Evolutionary conservation across 208 protist genomes (phyloP).

Genomic region (Naegleria lovaniensis): DNA sequence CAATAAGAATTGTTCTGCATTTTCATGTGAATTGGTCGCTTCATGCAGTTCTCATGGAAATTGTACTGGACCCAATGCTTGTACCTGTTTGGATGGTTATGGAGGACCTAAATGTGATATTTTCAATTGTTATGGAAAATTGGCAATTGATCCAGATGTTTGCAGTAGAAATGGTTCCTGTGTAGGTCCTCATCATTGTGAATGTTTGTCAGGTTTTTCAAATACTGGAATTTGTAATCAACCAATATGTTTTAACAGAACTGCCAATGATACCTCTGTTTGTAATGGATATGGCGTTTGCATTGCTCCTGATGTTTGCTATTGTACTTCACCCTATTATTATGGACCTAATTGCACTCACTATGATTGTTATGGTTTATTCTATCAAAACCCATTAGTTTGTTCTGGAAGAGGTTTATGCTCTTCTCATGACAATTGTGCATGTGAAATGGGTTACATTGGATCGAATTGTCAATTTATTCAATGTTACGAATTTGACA

Average conservation of each 20-base stretch:
- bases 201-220: constrained; percentile 5
- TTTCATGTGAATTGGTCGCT: not conserved
- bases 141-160: not conserved
- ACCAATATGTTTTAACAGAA: not conserved
- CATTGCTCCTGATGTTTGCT: not conserved
- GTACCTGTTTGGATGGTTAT: not conserved
- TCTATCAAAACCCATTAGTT: not conserved
- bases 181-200: not conserved
- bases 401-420: not conserved
- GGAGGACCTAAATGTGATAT: not conserved
- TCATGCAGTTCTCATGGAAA: not conserved
- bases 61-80: not conserved
- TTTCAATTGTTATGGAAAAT: not conserved
- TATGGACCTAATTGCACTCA: not conserved
- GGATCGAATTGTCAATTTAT: not conserved
- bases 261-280: not conserved
- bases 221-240: not conserved
- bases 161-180: not conserved
- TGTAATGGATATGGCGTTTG: not conserved
- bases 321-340: not conserved
- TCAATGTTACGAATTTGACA: not conserved
- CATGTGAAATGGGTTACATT: not conserved
- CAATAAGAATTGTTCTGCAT: not conserved
- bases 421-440: not conserved
- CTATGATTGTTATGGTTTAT: not conserved